phyloP scores from a whole-genome alignment of 1,139 yeast genomes.

The Yamadazyma friedrichii region DNA sequence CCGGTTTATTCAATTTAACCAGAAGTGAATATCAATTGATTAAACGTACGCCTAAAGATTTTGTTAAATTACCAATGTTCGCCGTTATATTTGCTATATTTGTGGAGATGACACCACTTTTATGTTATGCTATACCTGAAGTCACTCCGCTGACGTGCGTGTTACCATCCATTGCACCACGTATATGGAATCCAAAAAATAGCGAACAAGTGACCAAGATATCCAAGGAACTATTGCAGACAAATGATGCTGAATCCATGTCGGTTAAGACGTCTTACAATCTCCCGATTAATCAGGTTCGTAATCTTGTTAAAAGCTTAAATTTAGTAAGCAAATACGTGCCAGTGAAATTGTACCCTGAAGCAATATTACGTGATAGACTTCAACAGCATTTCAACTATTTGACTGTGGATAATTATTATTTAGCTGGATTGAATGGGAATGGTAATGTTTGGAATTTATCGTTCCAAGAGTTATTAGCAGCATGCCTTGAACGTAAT shows the following conservation, averaged over 20 bases:
- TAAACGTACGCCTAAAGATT: slow-evolving; percentile 57
- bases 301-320: slow-evolving; percentile 31
- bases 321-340: slow-evolving; percentile 39
- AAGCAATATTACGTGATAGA: slow-evolving; percentile 32
- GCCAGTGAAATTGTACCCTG: slow-evolving; percentile 39
- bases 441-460: slow-evolving; percentile 51
- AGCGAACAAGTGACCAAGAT: slow-evolving; percentile 8
- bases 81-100: slow-evolving; percentile 55
- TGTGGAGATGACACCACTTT: slow-evolving; percentile 62
- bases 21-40: slow-evolving; percentile 56
- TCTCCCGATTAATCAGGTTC: slow-evolving; percentile 35
- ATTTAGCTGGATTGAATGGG: slow-evolving; percentile 38
- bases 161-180: slow-evolving; percentile 49
- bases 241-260: slow-evolving; percentile 17
- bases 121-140: slow-evolving; percentile 59
- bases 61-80: slow-evolving; percentile 61
- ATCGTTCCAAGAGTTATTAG: slow-evolving; percentile 40
- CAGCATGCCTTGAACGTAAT: slow-evolving; percentile 51
- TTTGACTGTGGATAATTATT: slow-evolving; percentile 51
- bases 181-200: slow-evolving; percentile 28
- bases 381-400: slow-evolving; percentile 43
- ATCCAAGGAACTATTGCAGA: slow-evolving; percentile 9
- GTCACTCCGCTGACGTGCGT: slow-evolving; percentile 71
- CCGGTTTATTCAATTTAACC: slow-evolving; percentile 35
- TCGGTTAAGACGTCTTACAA: slow-evolving; percentile 44